Conservation (phyloP, 805 yeast species). For the Wickerhamomyces tratensis region DNA sequence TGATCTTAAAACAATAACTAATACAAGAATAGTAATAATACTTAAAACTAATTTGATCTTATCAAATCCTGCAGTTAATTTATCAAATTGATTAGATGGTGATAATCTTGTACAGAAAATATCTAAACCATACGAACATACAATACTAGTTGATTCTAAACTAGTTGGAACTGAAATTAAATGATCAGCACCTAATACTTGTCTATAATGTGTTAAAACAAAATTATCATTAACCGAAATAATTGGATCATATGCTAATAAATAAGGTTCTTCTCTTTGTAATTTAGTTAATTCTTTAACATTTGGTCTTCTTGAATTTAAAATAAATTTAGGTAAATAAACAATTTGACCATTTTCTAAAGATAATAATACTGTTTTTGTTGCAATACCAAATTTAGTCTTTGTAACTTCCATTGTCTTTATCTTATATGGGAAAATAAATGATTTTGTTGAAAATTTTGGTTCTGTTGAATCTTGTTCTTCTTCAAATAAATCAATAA, state of each 20-base stretch:
- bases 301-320: conserved; percentile 62
- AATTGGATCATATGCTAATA: conserved; percentile 57
- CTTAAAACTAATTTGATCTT: conserved; percentile 54
- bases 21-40: conserved; percentile 37
- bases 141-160: conserved; percentile 73
- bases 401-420: conserved; percentile 39
- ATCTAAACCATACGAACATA: conserved; percentile 60
- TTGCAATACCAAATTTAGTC: conserved; percentile 59
- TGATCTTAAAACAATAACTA: conserved; percentile 44
- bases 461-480: conserved; percentile 32
- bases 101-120: conserved; percentile 67
- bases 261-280: conserved; percentile 50
- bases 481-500: conserved; percentile 68
- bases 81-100: conserved; percentile 82
- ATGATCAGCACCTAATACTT: conserved; percentile 22
- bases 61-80: conserved; percentile 58
- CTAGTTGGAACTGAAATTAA: conserved; percentile 48
- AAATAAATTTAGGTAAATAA: conserved; percentile 56
- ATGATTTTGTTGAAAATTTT: conserved; percentile 44
- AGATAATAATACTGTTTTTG: conserved; percentile 52
- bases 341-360: conserved; percentile 54
- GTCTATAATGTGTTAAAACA: conserved; percentile 43
- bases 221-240: conserved; percentile 38
- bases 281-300: conserved; percentile 39
- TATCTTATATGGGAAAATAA: conserved; percentile 51